Conservation (phyloP, 805 yeast species). For the Sugiyamaella marilandica region DNA sequence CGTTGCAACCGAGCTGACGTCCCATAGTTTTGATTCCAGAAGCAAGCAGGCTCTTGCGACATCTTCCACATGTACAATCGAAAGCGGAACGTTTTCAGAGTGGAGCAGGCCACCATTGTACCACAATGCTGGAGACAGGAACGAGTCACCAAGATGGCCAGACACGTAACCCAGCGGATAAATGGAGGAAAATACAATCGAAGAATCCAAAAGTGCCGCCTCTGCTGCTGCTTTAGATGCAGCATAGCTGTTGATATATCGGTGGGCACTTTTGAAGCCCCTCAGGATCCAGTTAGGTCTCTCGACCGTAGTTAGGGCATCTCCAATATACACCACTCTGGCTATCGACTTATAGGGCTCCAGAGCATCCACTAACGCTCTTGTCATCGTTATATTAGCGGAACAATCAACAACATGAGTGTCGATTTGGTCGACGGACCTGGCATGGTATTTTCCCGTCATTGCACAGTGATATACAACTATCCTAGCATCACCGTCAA, state of each 20-base stretch:
- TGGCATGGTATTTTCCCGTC: neutral
- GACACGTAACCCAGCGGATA: constrained; percentile 25
- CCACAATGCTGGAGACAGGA: constrained; percentile 23
- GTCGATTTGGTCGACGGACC: neutral
- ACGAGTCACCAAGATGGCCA: constrained; percentile 29
- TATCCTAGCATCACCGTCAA: neutral
- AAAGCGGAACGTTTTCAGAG: constrained; percentile 23
- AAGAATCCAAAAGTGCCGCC: constrained; percentile 11
- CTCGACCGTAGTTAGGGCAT: neutral
- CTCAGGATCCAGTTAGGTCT: neutral
- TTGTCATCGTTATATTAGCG: neutral
- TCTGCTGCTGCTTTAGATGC: constrained; percentile 28
- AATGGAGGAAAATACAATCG: constrained; percentile 17
- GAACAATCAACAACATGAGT: neutral
- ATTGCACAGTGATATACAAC: constrained; percentile 3
- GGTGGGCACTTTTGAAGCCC: neutral
- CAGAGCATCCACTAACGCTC: neutral
- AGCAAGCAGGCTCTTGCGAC: constrained; percentile 42
- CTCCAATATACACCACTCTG: neutral
- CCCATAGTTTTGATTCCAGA: constrained; percentile 25
- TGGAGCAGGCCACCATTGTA: constrained; percentile 21
- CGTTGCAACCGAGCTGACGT: constrained; percentile 19
- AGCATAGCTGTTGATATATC: constrained; percentile 26
- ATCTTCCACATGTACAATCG: constrained; percentile 32
- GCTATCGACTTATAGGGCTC: neutral